Evolutionary conservation across 257 asterid genomes (phyloP).

Genomic region (Misopates orontium): DNA sequence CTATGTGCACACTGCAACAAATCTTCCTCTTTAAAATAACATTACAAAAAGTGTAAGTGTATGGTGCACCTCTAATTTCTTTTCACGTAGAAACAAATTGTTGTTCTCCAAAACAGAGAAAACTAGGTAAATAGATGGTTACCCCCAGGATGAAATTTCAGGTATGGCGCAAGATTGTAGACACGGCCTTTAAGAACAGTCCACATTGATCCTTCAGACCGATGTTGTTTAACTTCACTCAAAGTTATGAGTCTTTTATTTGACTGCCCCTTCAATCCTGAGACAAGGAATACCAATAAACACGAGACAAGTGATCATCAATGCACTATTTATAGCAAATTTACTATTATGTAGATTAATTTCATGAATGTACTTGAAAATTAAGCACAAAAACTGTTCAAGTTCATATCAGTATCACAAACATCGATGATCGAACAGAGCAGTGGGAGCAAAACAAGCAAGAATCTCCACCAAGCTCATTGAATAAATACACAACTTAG

Average conservation of each 20-base stretch:
- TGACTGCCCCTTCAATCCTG: slow-evolving; percentile 86
- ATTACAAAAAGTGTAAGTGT: no score
- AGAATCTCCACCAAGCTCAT: not conserved
- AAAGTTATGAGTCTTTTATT: slow-evolving; percentile 68
- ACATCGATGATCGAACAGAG: not conserved
- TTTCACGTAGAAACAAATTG: no score
- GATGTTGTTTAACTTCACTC: slow-evolving; percentile 82
- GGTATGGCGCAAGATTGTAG: slow-evolving; percentile 83
- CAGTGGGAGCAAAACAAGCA: not conserved
- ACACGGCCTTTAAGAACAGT: slow-evolving; percentile 94
- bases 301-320: not conserved
- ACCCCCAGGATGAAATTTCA: slow-evolving; percentile 99
- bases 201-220: slow-evolving; percentile 87
- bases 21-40: no score
- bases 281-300: slow-evolving; percentile 1
- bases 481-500: not conserved
- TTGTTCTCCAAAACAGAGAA: not conserved
- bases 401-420: slow-evolving; percentile 7
- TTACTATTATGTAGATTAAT: no score
- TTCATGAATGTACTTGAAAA: no score
- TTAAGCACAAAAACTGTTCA: no score
- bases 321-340: no score
- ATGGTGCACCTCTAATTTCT: no score
- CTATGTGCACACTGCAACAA: no score
- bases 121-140: slow-evolving; percentile 16